phyloP scores from a whole-genome alignment of 108 stramenopile species.

The Mayamaea pseudoterrestris region DNA sequence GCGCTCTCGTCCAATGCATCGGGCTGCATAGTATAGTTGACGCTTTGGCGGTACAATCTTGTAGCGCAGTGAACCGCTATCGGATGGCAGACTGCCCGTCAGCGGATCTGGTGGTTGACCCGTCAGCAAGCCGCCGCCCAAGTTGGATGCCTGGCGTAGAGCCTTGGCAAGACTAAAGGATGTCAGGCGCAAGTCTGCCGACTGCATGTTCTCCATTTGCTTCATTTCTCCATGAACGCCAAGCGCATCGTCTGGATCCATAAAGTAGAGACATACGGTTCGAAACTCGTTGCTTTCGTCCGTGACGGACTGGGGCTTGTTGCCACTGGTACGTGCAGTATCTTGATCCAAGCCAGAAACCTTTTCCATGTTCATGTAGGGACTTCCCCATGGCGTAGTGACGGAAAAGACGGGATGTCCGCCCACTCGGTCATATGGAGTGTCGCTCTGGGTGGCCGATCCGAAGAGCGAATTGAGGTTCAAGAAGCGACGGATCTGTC shows the following conservation, averaged over 20 bases:
- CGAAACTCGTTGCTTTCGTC: constrained; percentile 48
- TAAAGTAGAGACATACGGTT: constrained; percentile 54
- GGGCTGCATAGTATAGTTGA: constrained; percentile 71
- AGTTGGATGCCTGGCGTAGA: constrained; percentile 40
- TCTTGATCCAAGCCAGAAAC: constrained; percentile 24
- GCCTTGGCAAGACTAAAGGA: constrained; percentile 56
- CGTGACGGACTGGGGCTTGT: constrained; percentile 1
- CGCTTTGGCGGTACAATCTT: constrained; percentile 73
- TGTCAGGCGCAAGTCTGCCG: constrained; percentile 54
- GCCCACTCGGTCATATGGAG: constrained; percentile 59
- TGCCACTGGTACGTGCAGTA: background rate
- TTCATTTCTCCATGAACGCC: constrained; percentile 60
- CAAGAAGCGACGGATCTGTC: constrained; percentile 1
- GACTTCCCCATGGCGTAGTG: constrained; percentile 69
- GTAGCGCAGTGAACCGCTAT: constrained; percentile 58
- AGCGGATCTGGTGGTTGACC: constrained; percentile 50
- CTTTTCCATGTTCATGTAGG: constrained; percentile 78
- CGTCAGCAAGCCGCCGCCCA: constrained; percentile 60
- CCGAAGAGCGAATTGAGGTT: constrained; percentile 19
- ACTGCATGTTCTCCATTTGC: constrained; percentile 68
- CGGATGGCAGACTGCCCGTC: constrained; percentile 37
- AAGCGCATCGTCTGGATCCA: constrained; percentile 73
- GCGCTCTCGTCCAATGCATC: constrained; percentile 65
- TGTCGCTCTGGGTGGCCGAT: constrained; percentile 19
- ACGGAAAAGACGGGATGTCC: constrained; percentile 78